These are phyloP conservation scores for Arthromyces matolae DNA, from an alignment of 768 basidiomycete species.

Conservation along the genomic window DNA sequence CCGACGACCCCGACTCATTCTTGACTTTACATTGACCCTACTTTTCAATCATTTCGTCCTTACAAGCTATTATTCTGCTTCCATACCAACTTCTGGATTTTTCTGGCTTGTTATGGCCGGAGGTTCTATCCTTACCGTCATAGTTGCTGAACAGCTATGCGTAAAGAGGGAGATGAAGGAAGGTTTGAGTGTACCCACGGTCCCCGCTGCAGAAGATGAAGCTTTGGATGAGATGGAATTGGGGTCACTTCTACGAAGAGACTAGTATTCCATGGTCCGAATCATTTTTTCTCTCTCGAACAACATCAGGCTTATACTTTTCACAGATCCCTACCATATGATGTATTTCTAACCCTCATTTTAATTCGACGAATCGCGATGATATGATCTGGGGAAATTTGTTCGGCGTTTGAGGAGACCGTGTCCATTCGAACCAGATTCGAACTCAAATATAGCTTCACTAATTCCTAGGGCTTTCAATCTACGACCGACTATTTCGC, in stretches of 20 bases:
- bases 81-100: slow-evolving; percentile 84
- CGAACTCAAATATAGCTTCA: no score
- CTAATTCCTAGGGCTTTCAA: not conserved
- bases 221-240: slow-evolving; percentile 61
- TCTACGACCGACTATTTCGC: no score
- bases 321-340: slow-evolving; percentile 9
- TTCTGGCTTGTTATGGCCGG: slow-evolving; percentile 83
- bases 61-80: slow-evolving; percentile 86
- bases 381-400: not conserved
- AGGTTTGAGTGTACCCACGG: slow-evolving; percentile 56
- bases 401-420: slow-evolving; percentile 7
- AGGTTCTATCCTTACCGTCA: slow-evolving; percentile 69
- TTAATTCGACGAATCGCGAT: slow-evolving; percentile 1
- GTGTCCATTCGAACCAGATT: no score
- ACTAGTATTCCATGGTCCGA: slow-evolving; percentile 26
- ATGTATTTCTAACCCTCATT: slow-evolving; percentile 11
- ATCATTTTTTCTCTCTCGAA: not conserved
- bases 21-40: slow-evolving; percentile 91
- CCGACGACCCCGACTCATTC: slow-evolving; percentile 87
- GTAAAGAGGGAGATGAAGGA: slow-evolving; percentile 88
- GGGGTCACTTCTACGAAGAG: slow-evolving; percentile 40
- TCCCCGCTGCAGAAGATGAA: slow-evolving; percentile 47
- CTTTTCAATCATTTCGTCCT: slow-evolving; percentile 89
- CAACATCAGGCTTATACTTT: no score
- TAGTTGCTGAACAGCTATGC: slow-evolving; percentile 88